phyloP scores from a whole-genome alignment of 345 rosid species.

The Psidium friedrichsthalianum region DNA sequence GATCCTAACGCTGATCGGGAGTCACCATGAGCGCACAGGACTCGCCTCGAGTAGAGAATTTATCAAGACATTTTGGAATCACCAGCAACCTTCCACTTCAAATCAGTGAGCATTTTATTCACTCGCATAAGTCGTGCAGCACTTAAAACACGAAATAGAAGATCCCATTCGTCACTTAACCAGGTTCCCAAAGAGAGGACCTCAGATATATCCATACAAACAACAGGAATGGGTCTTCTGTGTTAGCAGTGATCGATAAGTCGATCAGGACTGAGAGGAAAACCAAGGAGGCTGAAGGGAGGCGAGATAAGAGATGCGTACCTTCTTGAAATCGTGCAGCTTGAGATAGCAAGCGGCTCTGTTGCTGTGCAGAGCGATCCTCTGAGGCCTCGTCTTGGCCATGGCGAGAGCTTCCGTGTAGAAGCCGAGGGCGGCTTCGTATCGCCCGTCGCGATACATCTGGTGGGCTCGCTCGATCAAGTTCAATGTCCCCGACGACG shows the following conservation, averaged over 20 bases:
- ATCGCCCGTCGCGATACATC: conserved; percentile 68
- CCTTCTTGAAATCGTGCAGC: conserved; percentile 71
- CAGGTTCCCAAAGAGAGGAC: background rate
- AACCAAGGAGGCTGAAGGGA: background rate
- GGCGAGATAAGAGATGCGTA: background rate
- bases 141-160: background rate
- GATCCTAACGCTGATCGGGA: background rate
- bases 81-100: background rate
- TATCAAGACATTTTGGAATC: background rate
- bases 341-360: conserved; percentile 90
- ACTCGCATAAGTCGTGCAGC: background rate
- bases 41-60: background rate
- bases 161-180: background rate
- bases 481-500: conserved; percentile 35
- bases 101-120: background rate
- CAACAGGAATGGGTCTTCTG: background rate
- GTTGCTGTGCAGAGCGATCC: conserved; percentile 88
- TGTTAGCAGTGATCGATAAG: background rate
- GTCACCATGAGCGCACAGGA: background rate
- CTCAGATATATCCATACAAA: background rate
- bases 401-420: conserved; percentile 69
- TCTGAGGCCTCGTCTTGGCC: conserved; percentile 63
- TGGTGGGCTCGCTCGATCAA: conserved; percentile 85
- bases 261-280: background rate
- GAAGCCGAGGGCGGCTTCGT: conserved; percentile 52